A percentile compares a stretch with the other conserved stretches of the same genome.
phyloP scores from a whole-genome alignment of 176 grass and related monocot species.

The Zoysia pacifica region DNA sequence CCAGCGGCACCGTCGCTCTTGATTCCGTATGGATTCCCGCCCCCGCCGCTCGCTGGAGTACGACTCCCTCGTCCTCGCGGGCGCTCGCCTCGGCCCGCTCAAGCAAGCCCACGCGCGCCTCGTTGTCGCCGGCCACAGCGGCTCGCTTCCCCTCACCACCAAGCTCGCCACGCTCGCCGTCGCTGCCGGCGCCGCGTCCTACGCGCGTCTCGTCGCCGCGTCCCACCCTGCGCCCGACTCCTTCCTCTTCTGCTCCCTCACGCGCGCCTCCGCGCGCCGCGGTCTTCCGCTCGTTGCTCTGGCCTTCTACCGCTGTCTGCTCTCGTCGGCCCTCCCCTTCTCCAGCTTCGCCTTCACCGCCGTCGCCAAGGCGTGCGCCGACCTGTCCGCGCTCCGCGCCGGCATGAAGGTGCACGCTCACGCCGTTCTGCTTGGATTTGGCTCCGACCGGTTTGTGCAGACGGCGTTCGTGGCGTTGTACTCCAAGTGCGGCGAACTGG shows the following conservation, averaged over 20 bases:
- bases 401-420: slow-evolving; percentile 50
- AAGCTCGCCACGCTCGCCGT: slow-evolving; percentile 51
- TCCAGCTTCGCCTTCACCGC: slow-evolving; percentile 62
- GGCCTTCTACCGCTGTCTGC: slow-evolving; percentile 55
- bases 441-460: slow-evolving; percentile 51
- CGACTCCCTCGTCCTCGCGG: slow-evolving; percentile 53
- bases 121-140: slow-evolving; percentile 44
- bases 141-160: slow-evolving; percentile 49
- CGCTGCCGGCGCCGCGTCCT: slow-evolving; percentile 37
- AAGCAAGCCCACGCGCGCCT: slow-evolving; percentile 58
- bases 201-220: slow-evolving; percentile 43
- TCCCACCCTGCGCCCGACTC: slow-evolving; percentile 46
- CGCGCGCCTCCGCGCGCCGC: slow-evolving; percentile 31
- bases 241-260: slow-evolving; percentile 60
- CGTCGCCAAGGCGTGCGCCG: slow-evolving; percentile 57
- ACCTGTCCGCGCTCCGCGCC: slow-evolving; percentile 44
- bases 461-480: slow-evolving; percentile 52
- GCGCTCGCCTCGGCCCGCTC: slow-evolving; percentile 42
- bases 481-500: slow-evolving; percentile 42
- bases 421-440: slow-evolving; percentile 42
- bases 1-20: neutral
- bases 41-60: slow-evolving; percentile 49
- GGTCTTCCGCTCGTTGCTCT: slow-evolving; percentile 37
- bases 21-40: slow-evolving; percentile 10
- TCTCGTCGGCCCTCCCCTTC: slow-evolving; percentile 37